phyloP scores from a whole-genome alignment of 2,329 filamentous ascomycete genomes.

The Colletotrichum sp. region DNA sequence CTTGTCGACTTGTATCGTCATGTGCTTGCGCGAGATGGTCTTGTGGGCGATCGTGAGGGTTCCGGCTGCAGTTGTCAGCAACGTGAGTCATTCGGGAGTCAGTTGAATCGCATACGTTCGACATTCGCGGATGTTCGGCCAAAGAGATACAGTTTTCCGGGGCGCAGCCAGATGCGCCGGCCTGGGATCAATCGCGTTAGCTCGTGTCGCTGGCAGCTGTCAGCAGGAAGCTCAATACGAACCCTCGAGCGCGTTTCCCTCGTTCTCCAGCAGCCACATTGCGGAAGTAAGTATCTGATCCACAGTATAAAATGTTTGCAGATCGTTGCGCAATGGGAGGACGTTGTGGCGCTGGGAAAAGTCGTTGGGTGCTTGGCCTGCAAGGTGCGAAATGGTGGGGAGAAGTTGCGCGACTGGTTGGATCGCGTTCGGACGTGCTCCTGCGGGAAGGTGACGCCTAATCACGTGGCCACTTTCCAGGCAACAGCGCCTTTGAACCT shows the following conservation, averaged over 20 bases:
- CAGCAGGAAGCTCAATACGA: slow-evolving; percentile 7
- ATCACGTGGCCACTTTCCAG: slow-evolving; percentile 23
- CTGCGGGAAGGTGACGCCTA: slow-evolving; percentile 23
- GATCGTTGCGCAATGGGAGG: neutral
- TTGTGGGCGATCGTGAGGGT: slow-evolving; percentile 76
- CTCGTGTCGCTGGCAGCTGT: neutral
- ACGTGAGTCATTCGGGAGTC: neutral
- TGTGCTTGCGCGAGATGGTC: slow-evolving; percentile 87
- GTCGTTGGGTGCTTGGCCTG: neutral
- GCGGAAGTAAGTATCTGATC: neutral
- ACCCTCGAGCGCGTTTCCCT: slow-evolving; percentile 57
- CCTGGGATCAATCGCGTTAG: slow-evolving; percentile 28
- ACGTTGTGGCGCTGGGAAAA: neutral
- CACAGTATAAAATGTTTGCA: neutral
- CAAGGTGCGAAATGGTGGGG: neutral
- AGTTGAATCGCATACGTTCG: slow-evolving; percentile 53
- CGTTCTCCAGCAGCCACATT: slow-evolving; percentile 72
- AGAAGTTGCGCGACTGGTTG: slow-evolving; percentile 10
- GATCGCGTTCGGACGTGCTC: neutral
- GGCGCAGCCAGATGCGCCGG: slow-evolving; percentile 78
- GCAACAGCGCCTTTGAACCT: neutral
- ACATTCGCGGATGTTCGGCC: slow-evolving; percentile 70
- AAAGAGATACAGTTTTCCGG: slow-evolving; percentile 85
- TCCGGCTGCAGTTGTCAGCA: slow-evolving; percentile 52
- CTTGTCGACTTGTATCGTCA: slow-evolving; percentile 74